A percentile compares a stretch with the other conserved stretches of the same genome.
These are phyloP conservation scores for Pythium sp. DNA, from an alignment of 352 stramenopile species.

Conservation along the genomic window DNA sequence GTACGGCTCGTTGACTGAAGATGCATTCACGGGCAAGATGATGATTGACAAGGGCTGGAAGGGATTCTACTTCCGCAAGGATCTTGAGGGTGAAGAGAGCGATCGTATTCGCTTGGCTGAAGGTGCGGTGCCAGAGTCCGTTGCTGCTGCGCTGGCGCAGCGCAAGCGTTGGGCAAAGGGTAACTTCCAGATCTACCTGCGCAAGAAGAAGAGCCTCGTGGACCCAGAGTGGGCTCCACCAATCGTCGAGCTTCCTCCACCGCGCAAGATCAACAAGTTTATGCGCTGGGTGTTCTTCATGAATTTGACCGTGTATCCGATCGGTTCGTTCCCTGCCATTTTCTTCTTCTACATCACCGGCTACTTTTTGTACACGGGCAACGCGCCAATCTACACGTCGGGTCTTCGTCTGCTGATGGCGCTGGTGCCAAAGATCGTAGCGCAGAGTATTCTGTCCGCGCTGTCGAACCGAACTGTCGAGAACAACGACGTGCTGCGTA, in stretches of 20 bases:
- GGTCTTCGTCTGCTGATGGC: slow-evolving; percentile 64
- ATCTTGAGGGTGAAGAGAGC: slow-evolving; percentile 64
- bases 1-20: slow-evolving; percentile 72
- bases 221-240: slow-evolving; percentile 11
- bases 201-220: slow-evolving; percentile 9
- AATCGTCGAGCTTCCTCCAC: slow-evolving; percentile 5
- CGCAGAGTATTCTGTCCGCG: slow-evolving; percentile 63
- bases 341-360: slow-evolving; percentile 79
- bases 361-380: slow-evolving; percentile 74
- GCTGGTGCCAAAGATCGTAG: slow-evolving; percentile 71
- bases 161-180: slow-evolving; percentile 77
- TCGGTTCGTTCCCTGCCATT: slow-evolving; percentile 67
- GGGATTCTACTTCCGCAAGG: slow-evolving; percentile 74
- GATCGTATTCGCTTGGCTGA: slow-evolving; percentile 71
- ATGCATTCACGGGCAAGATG: slow-evolving; percentile 76
- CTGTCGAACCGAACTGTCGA: slow-evolving; percentile 71
- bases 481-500: slow-evolving; percentile 70
- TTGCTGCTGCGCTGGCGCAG: slow-evolving; percentile 55
- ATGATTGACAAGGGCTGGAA: slow-evolving; percentile 74
- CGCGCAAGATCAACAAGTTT: slow-evolving; percentile 45
- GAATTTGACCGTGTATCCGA: slow-evolving; percentile 74
- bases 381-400: slow-evolving; percentile 69
- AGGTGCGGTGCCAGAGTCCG: slow-evolving; percentile 61
- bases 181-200: slow-evolving; percentile 72
- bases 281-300: slow-evolving; percentile 84